Evolutionary conservation across 2,329 filamentous ascomycete genomes (phyloP), one percentile per base, ranked within the genome.

Genomic region (Venturia nashicola): DNA sequence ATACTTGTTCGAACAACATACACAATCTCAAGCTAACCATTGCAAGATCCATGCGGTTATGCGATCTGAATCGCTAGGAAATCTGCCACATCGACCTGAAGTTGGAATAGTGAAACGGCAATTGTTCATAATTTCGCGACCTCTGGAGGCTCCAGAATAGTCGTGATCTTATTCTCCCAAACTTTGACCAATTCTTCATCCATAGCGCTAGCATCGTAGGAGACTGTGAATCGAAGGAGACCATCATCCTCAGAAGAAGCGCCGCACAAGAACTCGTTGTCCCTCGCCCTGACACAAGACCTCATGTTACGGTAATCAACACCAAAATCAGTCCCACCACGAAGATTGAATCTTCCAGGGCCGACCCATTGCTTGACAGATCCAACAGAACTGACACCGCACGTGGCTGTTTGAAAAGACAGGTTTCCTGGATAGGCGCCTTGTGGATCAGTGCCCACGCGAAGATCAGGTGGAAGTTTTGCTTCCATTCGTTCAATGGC

Each of bases 181-280:
- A 63, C 43, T 61, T 70, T 65, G 7, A 70, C 74, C 46, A 64
- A 65, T 55, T 71, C 70, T 44, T 71, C 67, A 64, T 69, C 71
- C 65, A 76, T 74, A 18, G 71, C 71, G 68, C 68, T 75, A 57
- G 69, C 71, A 69, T 80, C 78, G 66, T 77, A 76, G 57, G 72
- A 76, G 0, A 76, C 76, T 8, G 69, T 70, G 61, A 76, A 75
- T n/a, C 66, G 68, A 8, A 80, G 67, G 5, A 73, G 68, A 0
- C 73, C 73, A 40, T 71, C 66, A 0, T 65, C 71, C 66, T 75
- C 72, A 0, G 76, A 75, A 36, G 69, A 74, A 44, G 76, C 75
- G 0, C 76, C 77, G 1, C 79, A 69, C 64, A 80, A 64, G 64
- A 80, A 80, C 68, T 80, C 78, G 3, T 75, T 72, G 7, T 79